Percentiles rank a stretch among this genome's conserved stretches.
Evolutionary conservation across 257 asterid species (phyloP).

Genomic region (Misopates orontium): DNA sequence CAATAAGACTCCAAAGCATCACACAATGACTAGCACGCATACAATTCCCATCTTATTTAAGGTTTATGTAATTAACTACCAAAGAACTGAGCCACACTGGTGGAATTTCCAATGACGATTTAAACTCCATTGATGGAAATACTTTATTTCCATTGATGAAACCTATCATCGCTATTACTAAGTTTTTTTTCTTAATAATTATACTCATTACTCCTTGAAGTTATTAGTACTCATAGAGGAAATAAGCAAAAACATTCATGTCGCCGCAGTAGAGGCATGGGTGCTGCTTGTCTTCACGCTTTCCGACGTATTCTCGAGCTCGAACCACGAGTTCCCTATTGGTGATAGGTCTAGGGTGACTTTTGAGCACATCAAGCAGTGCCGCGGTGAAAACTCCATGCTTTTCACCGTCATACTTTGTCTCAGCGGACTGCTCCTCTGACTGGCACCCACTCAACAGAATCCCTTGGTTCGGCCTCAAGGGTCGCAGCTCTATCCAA

Average conservation of each 20-base stretch:
- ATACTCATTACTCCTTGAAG: no score
- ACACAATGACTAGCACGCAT: no score
- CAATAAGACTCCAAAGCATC: no score
- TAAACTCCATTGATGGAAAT: no score
- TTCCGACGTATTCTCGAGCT: neutral
- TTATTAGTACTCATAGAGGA: no score
- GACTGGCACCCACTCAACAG: conserved; percentile 1
- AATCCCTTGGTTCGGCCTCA: neutral
- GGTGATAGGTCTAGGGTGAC: neutral
- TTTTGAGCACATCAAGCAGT: neutral
- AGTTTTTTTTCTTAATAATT: no score
- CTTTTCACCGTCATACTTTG: neutral
- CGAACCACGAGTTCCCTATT: neutral
- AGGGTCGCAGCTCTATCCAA: neutral
- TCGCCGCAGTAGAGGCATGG: neutral
- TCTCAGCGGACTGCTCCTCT: neutral
- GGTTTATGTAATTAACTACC: no score
- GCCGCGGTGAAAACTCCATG: neutral
- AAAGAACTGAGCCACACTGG: no score
- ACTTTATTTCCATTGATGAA: no score
- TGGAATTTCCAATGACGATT: no score
- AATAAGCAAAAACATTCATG: neutral
- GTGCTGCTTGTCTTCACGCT: neutral
- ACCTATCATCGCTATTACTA: no score
- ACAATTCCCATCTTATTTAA: no score